Percentiles rank a stretch among this genome's conserved stretches.
These are phyloP conservation scores for Dictyostelium discoideum DNA, from an alignment of 78 protist genomes.

Conservation along the genomic window dicty_2.7 NC_007090.3:4455001-4455500, in stretches of 20 bases:
- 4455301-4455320: constrained; percentile 64
- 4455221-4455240: constrained; percentile 78
- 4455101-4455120: constrained; percentile 73
- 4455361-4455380: constrained; percentile 58
- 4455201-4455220: constrained; percentile 47
- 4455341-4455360: constrained; percentile 65
- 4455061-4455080: constrained; percentile 67
- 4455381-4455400: constrained; percentile 39
- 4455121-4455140: constrained; percentile 79
- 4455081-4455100: constrained; percentile 32
- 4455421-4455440: constrained; percentile 81
- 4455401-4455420: constrained; percentile 41
- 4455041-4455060: constrained; percentile 54
- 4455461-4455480: constrained; percentile 60
- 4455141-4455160: constrained; percentile 68
- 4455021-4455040: constrained; percentile 73
- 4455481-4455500: constrained; percentile 65
- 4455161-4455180: constrained; percentile 73
- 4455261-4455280: constrained; percentile 72
- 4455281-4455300: constrained; percentile 72
- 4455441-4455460: constrained; percentile 80
- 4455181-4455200: constrained; percentile 74
- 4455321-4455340: constrained; percentile 46
- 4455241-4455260: constrained; percentile 77
- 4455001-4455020: constrained; percentile 47